phyloP scores from a whole-genome alignment of 2,329 filamentous ascomycete species.

The Dactylonectria estremocensis region DNA sequence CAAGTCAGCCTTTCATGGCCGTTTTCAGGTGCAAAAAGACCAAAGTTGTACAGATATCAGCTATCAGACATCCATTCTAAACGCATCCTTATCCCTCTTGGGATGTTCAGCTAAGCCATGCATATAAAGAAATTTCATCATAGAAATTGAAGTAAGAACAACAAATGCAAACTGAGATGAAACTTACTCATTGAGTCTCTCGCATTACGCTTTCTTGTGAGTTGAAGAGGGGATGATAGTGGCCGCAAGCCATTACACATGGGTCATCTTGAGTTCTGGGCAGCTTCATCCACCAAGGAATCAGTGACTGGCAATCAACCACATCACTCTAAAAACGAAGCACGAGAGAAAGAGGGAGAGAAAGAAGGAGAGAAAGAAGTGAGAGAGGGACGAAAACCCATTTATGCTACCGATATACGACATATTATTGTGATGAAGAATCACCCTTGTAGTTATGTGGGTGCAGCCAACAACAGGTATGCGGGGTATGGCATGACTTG shows the following conservation, averaged over 20 bases:
- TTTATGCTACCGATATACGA: conserved; percentile 36
- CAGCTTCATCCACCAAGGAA: background rate
- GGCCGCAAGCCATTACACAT: background rate
- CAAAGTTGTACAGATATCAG: background rate
- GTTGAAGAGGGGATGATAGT: background rate
- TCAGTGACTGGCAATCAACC: background rate
- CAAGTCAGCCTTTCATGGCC: conserved; percentile 20
- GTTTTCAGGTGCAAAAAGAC: background rate
- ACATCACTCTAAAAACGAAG: background rate
- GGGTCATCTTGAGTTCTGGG: background rate
- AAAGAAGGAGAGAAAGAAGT: background rate
- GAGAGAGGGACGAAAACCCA: conserved; percentile 13
- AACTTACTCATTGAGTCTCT: conserved; percentile 22
- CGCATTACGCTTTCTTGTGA: background rate
- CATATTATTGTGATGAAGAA: conserved; percentile 17
- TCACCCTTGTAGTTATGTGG: conserved; percentile 28
- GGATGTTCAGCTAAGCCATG: conserved; percentile 55
- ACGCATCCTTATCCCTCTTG: conserved; percentile 44
- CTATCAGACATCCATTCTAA: conserved; percentile 52
- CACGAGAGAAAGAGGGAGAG: background rate
- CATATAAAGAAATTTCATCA: conserved; percentile 51
- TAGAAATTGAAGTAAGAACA: conserved; percentile 17
- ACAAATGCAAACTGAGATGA: background rate
- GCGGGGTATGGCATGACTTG: conserved; percentile 46
- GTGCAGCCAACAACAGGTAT: conserved; percentile 26